Evolutionary conservation across 257 asterid species (phyloP).

Genomic region (Plantago elongata): DNA sequence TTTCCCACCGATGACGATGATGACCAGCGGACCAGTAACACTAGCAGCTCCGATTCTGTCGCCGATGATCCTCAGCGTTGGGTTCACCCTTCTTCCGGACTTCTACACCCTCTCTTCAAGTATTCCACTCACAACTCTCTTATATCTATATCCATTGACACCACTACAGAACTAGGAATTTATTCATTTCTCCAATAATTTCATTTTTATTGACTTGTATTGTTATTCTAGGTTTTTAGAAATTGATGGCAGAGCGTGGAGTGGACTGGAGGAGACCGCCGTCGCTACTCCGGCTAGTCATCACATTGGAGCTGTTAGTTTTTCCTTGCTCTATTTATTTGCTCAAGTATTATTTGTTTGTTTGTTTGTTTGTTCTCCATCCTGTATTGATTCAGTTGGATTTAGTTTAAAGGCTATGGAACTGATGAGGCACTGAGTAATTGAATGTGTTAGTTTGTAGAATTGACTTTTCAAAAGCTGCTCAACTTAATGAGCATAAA

Average conservation of each 20-base stretch:
- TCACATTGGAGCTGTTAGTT: conserved; percentile 84
- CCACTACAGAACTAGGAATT: neutral
- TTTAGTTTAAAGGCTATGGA: neutral
- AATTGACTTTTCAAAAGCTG: neutral
- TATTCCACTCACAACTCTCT: conserved; percentile 11
- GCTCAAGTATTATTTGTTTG: no score
- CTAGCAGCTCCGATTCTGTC: conserved; percentile 66
- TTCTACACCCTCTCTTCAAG: conserved; percentile 81
- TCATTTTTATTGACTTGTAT: neutral
- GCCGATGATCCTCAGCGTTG: conserved; percentile 63
- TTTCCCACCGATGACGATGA: conserved; percentile 35
- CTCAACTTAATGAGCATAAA: no score
- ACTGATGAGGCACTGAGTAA: neutral
- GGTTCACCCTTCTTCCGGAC: conserved; percentile 58
- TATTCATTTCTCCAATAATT: neutral
- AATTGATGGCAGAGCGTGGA: conserved; percentile 71
- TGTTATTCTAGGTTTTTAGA: conserved; percentile 45
- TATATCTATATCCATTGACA: neutral
- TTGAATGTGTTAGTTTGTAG: neutral
- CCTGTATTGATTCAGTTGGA: neutral
- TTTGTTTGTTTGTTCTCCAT: no score
- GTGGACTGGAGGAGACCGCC: conserved; percentile 77
- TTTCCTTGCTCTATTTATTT: neutral
- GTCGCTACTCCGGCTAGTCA: conserved; percentile 47
- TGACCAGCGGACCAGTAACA: conserved; percentile 50